phyloP scores from a whole-genome alignment of 2,329 filamentous ascomycete species.

The Monilinia vaccinii-corymbosi region DNA sequence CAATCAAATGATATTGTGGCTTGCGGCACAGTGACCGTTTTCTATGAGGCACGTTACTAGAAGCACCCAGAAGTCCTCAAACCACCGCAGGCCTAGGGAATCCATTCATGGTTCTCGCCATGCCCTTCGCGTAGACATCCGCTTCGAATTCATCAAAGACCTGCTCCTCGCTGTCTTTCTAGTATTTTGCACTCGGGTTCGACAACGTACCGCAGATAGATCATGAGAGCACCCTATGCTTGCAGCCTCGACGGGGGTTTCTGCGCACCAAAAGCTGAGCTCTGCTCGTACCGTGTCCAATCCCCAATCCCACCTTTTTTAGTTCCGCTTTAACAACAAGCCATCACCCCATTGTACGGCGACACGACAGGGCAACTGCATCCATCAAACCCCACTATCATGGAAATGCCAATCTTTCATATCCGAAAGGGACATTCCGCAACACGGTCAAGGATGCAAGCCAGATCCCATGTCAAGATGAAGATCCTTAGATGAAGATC shows the following conservation, averaged over 20 bases:
- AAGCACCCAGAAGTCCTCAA: not conserved
- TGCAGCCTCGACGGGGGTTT: not conserved
- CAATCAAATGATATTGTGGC: conserved; percentile 8
- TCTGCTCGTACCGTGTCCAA: not conserved
- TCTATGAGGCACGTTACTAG: not conserved
- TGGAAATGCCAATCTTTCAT: conserved; percentile 1
- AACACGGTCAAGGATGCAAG: not conserved
- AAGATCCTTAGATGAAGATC: not conserved
- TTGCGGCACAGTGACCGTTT: conserved; percentile 7
- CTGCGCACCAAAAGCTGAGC: conserved; percentile 1
- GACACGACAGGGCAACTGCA: not conserved
- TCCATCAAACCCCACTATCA: not conserved
- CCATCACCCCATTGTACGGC: not conserved
- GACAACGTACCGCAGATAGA: not conserved
- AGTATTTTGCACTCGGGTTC: not conserved
- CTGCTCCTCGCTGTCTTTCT: not conserved
- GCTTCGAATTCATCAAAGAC: not conserved
- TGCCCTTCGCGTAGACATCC: not conserved
- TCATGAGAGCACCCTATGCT: not conserved
- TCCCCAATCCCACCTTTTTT: not conserved
- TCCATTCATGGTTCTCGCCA: not conserved
- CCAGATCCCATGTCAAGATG: not conserved
- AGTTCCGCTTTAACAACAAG: not conserved
- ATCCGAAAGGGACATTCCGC: not conserved
- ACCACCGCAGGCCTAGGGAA: not conserved